Conservation (phyloP, 2,329 filamentous ascomycete species). For the Xylaria sp. region DNA sequence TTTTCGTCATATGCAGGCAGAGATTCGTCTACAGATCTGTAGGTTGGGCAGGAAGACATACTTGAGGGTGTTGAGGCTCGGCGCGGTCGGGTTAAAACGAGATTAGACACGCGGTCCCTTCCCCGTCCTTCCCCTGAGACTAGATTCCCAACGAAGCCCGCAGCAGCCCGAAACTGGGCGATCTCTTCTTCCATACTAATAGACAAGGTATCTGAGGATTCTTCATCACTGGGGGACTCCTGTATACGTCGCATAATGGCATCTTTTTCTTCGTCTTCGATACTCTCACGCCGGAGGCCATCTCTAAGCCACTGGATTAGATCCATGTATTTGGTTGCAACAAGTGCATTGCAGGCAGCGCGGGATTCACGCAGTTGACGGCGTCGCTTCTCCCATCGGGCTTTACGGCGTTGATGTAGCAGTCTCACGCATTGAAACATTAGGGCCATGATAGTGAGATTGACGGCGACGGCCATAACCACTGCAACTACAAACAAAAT, state of each 20-base stretch:
- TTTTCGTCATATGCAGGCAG: slow-evolving; percentile 58
- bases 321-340: slow-evolving; percentile 45
- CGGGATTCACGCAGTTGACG: slow-evolving; percentile 28
- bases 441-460: slow-evolving; percentile 24
- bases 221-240: slow-evolving; percentile 45
- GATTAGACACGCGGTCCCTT: slow-evolving; percentile 37
- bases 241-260: slow-evolving; percentile 47
- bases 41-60: slow-evolving; percentile 49
- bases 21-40: slow-evolving; percentile 52
- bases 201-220: slow-evolving; percentile 44
- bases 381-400: slow-evolving; percentile 31
- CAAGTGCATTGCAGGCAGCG: slow-evolving; percentile 42
- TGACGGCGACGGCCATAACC: slow-evolving; percentile 23
- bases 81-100: slow-evolving; percentile 37
- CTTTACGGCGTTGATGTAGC: slow-evolving; percentile 33
- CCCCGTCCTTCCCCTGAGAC: slow-evolving; percentile 56
- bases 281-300: slow-evolving; percentile 37
- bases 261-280: slow-evolving; percentile 54
- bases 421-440: slow-evolving; percentile 32
- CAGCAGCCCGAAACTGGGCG: slow-evolving; percentile 59
- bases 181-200: slow-evolving; percentile 62
- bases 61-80: slow-evolving; percentile 41
- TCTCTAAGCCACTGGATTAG: slow-evolving; percentile 49
- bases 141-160: slow-evolving; percentile 59
- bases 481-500: slow-evolving; percentile 21